Evolutionary conservation across 768 basidiomycete genomes (phyloP).

Genomic region (Pulveroboletus frians): DNA sequence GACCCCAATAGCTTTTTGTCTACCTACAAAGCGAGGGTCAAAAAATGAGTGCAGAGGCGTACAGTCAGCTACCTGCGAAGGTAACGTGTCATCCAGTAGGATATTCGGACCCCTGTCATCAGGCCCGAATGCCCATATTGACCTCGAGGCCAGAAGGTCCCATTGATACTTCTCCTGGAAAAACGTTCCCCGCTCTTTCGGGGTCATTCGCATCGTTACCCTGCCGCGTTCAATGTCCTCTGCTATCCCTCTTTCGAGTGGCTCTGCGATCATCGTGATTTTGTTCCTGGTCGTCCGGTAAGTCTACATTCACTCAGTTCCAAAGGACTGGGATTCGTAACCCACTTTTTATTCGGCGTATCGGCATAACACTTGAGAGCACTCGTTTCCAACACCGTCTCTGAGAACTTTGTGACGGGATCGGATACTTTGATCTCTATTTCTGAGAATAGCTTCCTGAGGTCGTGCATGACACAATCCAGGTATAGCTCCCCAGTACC

Average conservation of each 20-base stretch:
- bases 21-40: slow-evolving; percentile 42
- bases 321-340: slow-evolving; percentile 5
- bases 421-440: slow-evolving; percentile 99
- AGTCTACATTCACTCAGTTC: slow-evolving; percentile 8
- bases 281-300: slow-evolving; percentile 64
- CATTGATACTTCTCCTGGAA: slow-evolving; percentile 98
- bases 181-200: slow-evolving; percentile 92
- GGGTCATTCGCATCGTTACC: slow-evolving; percentile 90
- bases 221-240: slow-evolving; percentile 94
- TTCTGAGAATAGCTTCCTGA: slow-evolving; percentile 88
- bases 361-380: slow-evolving; percentile 99
- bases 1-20: slow-evolving; percentile 89
- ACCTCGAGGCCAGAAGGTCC: slow-evolving; percentile 95
- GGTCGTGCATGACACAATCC: slow-evolving; percentile 95
- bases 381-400: slow-evolving; percentile 96
- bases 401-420: slow-evolving; percentile 96
- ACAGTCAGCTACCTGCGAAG: slow-evolving; percentile 64
- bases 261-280: slow-evolving; percentile 98
- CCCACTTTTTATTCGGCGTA: slow-evolving; percentile 97
- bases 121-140: slow-evolving; percentile 99
- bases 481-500: slow-evolving; percentile 97
- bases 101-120: slow-evolving; percentile 94
- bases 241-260: slow-evolving; percentile 90
- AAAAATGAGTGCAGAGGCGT: background rate
- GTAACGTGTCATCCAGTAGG: slow-evolving; percentile 91